Percentiles rank a stretch among this genome's conserved stretches.
Conservation (phyloP, 1,284 basidiomycete species). For the Pascua sp. region DNA sequence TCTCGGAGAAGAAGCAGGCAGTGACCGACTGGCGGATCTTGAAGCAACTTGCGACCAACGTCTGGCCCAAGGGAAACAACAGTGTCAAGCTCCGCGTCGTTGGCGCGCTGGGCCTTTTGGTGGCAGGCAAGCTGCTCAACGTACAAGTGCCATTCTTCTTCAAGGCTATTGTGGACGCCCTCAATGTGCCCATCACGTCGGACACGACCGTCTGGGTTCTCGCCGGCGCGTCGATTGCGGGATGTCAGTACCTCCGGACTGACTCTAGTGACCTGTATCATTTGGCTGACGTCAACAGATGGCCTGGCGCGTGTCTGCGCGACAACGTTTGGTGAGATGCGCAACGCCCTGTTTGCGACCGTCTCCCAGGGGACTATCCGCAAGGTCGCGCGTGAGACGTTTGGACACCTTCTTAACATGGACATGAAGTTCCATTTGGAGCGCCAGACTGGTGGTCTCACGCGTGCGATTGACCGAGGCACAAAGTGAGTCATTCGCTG, state of each 20-base stretch:
- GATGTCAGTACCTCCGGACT: slow-evolving; percentile 61
- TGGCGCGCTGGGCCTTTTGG: slow-evolving; percentile 73
- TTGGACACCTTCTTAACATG: slow-evolving; percentile 84
- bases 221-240: slow-evolving; percentile 81
- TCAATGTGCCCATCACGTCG: slow-evolving; percentile 78
- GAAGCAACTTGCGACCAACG: slow-evolving; percentile 55
- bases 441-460: slow-evolving; percentile 91
- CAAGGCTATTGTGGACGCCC: slow-evolving; percentile 82
- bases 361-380: slow-evolving; percentile 93
- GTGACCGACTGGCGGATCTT: slow-evolving; percentile 56
- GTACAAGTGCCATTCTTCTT: slow-evolving; percentile 97
- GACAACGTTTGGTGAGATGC: slow-evolving; percentile 81
- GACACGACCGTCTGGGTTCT: slow-evolving; percentile 84
- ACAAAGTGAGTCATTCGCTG: slow-evolving; percentile 67
- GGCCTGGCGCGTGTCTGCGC: slow-evolving; percentile 86
- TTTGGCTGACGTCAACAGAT: slow-evolving; percentile 55
- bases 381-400: slow-evolving; percentile 88
- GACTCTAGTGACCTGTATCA: too few relatives aligned
- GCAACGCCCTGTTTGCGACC: slow-evolving; percentile 95
- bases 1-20: slow-evolving; percentile 27
- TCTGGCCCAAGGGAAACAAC: slow-evolving; percentile 58
- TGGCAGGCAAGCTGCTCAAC: slow-evolving; percentile 90
- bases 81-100: slow-evolving; percentile 68
- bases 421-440: slow-evolving; percentile 91
- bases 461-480: slow-evolving; percentile 92